Base-by-base conservation (phyloP, 2,329 filamentous ascomycete genomes). In the Sporothrix globosa region DNA sequence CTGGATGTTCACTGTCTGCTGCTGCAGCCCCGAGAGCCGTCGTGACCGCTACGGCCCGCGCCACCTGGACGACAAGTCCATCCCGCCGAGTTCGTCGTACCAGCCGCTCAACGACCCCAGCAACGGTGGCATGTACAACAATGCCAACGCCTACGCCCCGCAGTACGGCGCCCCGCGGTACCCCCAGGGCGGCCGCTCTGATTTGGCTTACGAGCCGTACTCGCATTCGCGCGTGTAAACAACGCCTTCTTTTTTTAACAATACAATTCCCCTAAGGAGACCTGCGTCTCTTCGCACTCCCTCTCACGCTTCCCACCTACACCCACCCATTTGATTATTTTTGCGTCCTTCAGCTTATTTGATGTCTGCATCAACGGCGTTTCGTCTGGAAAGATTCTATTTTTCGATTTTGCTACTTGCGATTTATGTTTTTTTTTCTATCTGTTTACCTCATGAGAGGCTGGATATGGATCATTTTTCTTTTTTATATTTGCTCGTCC, bases 1-100 rank as follows among this genome's bases (percentile, higher is more conserved):
- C 90, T 98, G 96, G 95, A 83, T 94, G 77, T 88, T 96, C 80
- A 92, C 90, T 80, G 87, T 91, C 77, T 98, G 95, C 90, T 98
- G 94, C 88, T 97, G 94, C 85, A 89, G 87, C 70, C 81, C 83
- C 75, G 92, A 92, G 74, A 80, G 78, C 75, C 70, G 70, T 24
- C 79, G 78, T 73, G 72, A 76, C 61, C 75, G 78, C 73, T 70
- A 74, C 58, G 73, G 74, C 70, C 65, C 76, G 61, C 68, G n/a
- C 52, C 48, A 69, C 68, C 82, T 84, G 72, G 78, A 76, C 78
- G 86, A 88, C 82, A 87, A 88, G 82, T 79, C 83, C 61, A 75
- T 84, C 11, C 79, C 82, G n/a, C 74, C 70, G 50, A 77, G 78
- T 72, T 63, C 58, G 17, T 74, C 72, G 60, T 87, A 87, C 77